These are phyloP conservation scores for Allium cepa DNA, from an alignment of 106 monocot genomes.

Conservation along the genomic window DNA sequence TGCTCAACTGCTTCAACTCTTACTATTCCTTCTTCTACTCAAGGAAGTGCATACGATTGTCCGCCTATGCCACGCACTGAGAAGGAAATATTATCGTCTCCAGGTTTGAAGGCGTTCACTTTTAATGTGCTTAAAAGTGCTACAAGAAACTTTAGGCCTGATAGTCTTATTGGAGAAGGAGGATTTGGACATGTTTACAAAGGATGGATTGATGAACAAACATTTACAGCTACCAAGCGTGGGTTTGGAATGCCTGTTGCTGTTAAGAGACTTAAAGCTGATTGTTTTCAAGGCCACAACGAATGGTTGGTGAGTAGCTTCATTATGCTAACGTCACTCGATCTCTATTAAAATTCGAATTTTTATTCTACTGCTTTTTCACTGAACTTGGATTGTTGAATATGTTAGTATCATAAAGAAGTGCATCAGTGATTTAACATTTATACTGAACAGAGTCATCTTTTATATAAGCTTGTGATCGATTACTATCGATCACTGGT, in stretches of 20 bases:
- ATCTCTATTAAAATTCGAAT: constrained; percentile 1
- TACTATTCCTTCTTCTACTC: constrained; percentile 30
- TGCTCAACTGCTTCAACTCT: constrained; percentile 28
- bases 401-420: constrained; percentile 13
- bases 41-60: constrained; percentile 16
- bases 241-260: constrained; percentile 79
- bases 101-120: not conserved
- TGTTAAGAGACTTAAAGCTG: constrained; percentile 73
- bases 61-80: constrained; percentile 9
- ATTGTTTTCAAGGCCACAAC: constrained; percentile 82
- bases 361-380: constrained; percentile 6
- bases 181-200: constrained; percentile 91
- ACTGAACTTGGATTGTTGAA: constrained; percentile 14
- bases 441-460: not conserved
- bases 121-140: constrained; percentile 81
- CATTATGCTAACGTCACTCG: too few species aligned
- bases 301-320: constrained; percentile 70
- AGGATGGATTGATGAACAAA: constrained; percentile 80
- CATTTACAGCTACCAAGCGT: constrained; percentile 75
- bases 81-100: not conserved
- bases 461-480: not conserved
- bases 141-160: constrained; percentile 84
- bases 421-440: constrained; percentile 8
- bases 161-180: constrained; percentile 87
- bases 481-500: not conserved